Conservation (phyloP, 495 filamentous ascomycete species). For the Pyrenopolyporus hunteri region DNA sequence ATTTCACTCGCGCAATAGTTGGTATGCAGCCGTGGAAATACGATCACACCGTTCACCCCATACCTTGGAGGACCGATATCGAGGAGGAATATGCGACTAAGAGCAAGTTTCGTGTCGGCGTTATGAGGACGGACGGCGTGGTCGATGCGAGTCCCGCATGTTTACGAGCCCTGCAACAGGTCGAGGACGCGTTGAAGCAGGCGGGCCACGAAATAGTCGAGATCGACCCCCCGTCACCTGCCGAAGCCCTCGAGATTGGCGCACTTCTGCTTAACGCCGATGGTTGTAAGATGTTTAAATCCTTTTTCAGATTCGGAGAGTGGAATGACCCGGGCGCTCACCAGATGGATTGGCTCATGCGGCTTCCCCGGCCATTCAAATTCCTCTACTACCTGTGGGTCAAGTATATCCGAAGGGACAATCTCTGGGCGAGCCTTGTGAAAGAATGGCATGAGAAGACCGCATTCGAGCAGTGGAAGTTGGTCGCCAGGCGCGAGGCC, state of each 20-base stretch:
- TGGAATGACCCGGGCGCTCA: constrained; percentile 78
- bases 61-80: constrained; percentile 73
- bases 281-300: constrained; percentile 79
- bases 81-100: constrained; percentile 63
- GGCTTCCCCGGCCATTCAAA: constrained; percentile 75
- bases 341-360: constrained; percentile 73
- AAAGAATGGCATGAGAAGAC: constrained; percentile 71
- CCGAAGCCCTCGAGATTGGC: constrained; percentile 78
- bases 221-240: constrained; percentile 67
- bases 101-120: constrained; percentile 72
- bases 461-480: constrained; percentile 79
- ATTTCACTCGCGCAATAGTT: constrained; percentile 81
- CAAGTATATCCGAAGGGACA: constrained; percentile 77
- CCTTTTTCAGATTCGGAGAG: constrained; percentile 78
- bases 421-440: constrained; percentile 78
- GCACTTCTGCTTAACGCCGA: constrained; percentile 88
- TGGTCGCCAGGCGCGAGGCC: constrained; percentile 75
- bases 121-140: constrained; percentile 83
- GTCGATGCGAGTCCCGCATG: constrained; percentile 89
- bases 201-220: constrained; percentile 81
- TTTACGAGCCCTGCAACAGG: constrained; percentile 72
- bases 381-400: constrained; percentile 90
- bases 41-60: constrained; percentile 83
- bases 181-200: constrained; percentile 67
- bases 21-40: constrained; percentile 92